Evolutionary conservation across 805 yeast genomes (phyloP), one percentile per base, ranked within the genome.

Genomic region (Ogataea saltuana): DNA sequence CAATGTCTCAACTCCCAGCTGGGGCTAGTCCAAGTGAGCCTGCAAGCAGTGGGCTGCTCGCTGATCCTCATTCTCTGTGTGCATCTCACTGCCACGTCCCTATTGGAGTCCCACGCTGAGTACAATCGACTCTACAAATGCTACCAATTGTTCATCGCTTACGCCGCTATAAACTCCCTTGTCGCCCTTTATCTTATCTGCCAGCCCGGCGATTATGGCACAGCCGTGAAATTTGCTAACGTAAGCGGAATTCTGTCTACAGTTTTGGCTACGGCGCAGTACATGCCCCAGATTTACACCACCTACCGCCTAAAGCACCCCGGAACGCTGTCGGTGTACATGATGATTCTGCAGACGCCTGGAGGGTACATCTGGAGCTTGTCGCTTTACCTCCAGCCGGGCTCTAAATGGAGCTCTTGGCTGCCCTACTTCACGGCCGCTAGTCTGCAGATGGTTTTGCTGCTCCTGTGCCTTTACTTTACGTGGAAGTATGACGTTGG

Each of bases 271-370:
- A 68, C 80, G 15, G 62, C 82, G 23, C 95, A 88, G 64, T 88
- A 86, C 55, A 65, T 87, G 39, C 96, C 96, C 1, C 96, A 88
- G 62, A 72, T 88, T 8, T 62, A 69, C 49, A 85, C 90, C 29
- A 88, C 96, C 0, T 83, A 71, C 54, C 56, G 48, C 1, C 70
- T 88, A 46, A 82, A 83, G 55, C 89, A 81, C 50, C 82, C 95
- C 0, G 96, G 96, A 8, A 81, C 89, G 1, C 69, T 88, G 17
- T 85, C 95, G 0, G 69, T 86, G 9, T 76, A 80, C 6, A 86
- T 85, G 88, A 85, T 88, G 91, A 66, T 81, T 32, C 74, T 88
- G 50, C 96, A 88, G 60, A 86, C 95, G 15, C 96, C 96, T 0
- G 96, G 96, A 12, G 96, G 96, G 13, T 83, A 76, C 50, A 44